These are phyloP conservation scores for Neofusicoccum parvum DNA, from an alignment of 2,329 filamentous ascomycete genomes.

Conservation along the genomic window DNA sequence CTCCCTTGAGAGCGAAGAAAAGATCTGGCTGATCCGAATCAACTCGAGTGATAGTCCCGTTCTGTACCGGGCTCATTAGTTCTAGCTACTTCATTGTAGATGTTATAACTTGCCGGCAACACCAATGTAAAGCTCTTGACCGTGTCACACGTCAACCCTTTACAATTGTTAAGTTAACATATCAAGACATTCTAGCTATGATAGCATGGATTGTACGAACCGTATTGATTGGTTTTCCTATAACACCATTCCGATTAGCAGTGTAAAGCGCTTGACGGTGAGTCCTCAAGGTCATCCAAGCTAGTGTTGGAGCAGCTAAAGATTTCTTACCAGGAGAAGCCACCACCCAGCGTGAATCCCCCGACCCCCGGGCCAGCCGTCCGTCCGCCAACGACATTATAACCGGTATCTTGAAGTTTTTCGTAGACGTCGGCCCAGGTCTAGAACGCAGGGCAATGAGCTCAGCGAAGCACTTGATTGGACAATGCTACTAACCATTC, in stretches of 20 bases:
- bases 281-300: too few species aligned
- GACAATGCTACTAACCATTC: not conserved
- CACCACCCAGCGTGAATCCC: slow-evolving; percentile 6
- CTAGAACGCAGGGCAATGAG: not conserved
- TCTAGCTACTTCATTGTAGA: too few species aligned
- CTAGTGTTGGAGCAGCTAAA: not conserved
- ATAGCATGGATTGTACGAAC: not conserved
- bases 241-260: not conserved
- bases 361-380: not conserved
- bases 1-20: slow-evolving; percentile 39
- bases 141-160: not conserved
- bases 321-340: not conserved
- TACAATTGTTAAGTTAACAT: not conserved
- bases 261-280: too few species aligned
- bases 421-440: slow-evolving; percentile 9
- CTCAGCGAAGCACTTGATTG: not conserved
- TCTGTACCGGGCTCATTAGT: not conserved
- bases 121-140: slow-evolving; percentile 5
- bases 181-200: too few species aligned
- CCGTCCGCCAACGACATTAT: not conserved
- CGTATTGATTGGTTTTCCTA: slow-evolving; percentile 5
- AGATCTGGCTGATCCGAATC: slow-evolving; percentile 29
- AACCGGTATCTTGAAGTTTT: not conserved
- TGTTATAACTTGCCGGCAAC: not conserved
- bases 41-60: slow-evolving; percentile 1